A percentile compares a stretch with the other conserved stretches of the same genome.
Conservation (phyloP, 1,284 basidiomycete genomes). For the Cryptococcus hybrid region DNA sequence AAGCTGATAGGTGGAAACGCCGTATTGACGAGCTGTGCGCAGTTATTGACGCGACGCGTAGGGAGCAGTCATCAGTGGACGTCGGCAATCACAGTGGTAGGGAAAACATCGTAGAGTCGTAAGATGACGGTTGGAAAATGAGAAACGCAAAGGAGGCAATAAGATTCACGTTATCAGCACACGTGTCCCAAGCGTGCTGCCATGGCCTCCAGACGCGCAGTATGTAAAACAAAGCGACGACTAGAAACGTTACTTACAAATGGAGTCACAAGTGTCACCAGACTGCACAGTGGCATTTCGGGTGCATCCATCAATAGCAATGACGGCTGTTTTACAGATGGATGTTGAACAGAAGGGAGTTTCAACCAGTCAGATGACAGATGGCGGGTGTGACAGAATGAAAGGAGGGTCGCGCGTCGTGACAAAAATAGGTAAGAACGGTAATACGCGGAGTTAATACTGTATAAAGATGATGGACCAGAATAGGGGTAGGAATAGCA, state of each 20-base stretch:
- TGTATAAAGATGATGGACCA: too few relatives aligned
- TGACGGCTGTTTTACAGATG: constrained; percentile 17
- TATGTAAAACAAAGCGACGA: background rate
- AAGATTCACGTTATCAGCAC: constrained; percentile 1
- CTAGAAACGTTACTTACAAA: constrained; percentile 39
- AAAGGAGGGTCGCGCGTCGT: background rate
- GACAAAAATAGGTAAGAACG: background rate
- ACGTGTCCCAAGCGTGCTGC: background rate
- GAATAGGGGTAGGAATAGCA: too few relatives aligned
- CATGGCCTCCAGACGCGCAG: background rate
- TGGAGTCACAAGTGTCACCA: constrained; percentile 50
- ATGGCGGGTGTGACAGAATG: background rate
- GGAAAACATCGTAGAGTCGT: background rate
- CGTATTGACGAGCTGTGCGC: constrained; percentile 42
- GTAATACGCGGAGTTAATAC: background rate
- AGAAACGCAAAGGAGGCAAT: background rate
- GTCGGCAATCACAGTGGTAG: background rate
- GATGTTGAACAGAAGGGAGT: background rate
- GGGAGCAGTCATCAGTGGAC: background rate
- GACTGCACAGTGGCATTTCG: constrained; percentile 43
- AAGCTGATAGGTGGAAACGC: constrained; percentile 52
- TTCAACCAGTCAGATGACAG: background rate
- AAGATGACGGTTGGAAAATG: background rate
- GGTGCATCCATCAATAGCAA: constrained; percentile 44
- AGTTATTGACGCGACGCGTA: background rate